Conservation (phyloP, 345 rosid genomes). For the Draba incana region DNA sequence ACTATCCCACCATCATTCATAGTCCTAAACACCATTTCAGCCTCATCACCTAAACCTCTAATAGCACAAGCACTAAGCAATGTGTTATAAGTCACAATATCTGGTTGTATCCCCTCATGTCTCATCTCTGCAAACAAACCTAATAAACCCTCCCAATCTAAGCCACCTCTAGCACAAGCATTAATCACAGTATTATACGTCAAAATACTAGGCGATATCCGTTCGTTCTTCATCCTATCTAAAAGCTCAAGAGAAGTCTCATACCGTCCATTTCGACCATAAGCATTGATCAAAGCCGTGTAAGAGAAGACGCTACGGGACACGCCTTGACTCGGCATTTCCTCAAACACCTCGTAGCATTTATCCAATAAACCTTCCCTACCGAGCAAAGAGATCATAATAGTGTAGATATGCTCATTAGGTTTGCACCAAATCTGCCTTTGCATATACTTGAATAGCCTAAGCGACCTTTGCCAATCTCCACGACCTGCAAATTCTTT, state of each 20-base stretch:
- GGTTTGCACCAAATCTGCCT: slow-evolving; percentile 99
- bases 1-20: slow-evolving; percentile 90
- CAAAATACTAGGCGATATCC: slow-evolving; percentile 70
- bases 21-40: slow-evolving; percentile 91
- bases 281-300: slow-evolving; percentile 86
- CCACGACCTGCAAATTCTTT: slow-evolving; percentile 93
- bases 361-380: slow-evolving; percentile 87
- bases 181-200: slow-evolving; percentile 91
- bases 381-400: slow-evolving; percentile 83
- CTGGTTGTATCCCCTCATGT: slow-evolving; percentile 87
- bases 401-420: slow-evolving; percentile 89
- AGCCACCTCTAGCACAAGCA: slow-evolving; percentile 89
- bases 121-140: slow-evolving; percentile 97
- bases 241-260: slow-evolving; percentile 76
- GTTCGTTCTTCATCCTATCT: slow-evolving; percentile 84
- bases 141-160: slow-evolving; percentile 90
- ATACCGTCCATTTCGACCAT: slow-evolving; percentile 79
- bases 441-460: slow-evolving; percentile 95
- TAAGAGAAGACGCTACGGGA: slow-evolving; percentile 84
- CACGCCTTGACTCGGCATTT: slow-evolving; percentile 80
- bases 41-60: slow-evolving; percentile 87
- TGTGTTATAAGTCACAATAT: slow-evolving; percentile 87
- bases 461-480: slow-evolving; percentile 94
- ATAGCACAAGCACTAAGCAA: slow-evolving; percentile 86
- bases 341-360: slow-evolving; percentile 82